Conservation (phyloP, 257 asterid species). For the Mentha longifolia region DNA sequence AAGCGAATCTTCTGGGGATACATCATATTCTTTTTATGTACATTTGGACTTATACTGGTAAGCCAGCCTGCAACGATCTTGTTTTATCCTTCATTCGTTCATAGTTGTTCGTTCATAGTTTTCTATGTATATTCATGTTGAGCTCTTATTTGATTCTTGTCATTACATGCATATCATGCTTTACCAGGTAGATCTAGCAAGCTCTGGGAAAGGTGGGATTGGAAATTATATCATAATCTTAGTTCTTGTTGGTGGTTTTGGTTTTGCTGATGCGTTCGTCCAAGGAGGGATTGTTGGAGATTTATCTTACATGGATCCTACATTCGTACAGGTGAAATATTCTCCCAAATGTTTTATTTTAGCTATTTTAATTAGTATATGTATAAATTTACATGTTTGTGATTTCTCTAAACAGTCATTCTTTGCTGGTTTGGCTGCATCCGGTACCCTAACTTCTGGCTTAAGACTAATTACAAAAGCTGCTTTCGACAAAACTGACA, state of each 20-base stretch:
- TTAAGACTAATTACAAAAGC: constrained; percentile 84
- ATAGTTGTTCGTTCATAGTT: no score
- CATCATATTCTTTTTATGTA: constrained; percentile 55
- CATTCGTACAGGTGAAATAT: constrained; percentile 59
- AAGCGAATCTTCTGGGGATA: constrained; percentile 70
- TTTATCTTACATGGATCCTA: constrained; percentile 76
- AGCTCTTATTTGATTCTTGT: background rate
- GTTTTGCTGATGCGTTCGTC: constrained; percentile 76
- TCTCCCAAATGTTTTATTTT: background rate
- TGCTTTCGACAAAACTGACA: constrained; percentile 55
- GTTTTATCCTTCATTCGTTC: no score
- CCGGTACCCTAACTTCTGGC: constrained; percentile 83
- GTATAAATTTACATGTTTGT: background rate
- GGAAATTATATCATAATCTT: constrained; percentile 67
- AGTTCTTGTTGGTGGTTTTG: constrained; percentile 68
- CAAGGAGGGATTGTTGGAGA: constrained; percentile 98
- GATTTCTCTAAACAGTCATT: constrained; percentile 56
- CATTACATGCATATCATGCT: background rate
- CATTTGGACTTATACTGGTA: constrained; percentile 69
- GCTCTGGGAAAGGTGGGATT: constrained; percentile 74
- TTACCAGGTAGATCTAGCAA: constrained; percentile 62
- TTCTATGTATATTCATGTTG: background rate
- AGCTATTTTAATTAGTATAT: background rate
- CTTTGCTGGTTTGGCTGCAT: constrained; percentile 90
- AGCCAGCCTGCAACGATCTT: constrained; percentile 16